phyloP scores from a whole-genome alignment of 2,329 filamentous ascomycete genomes.

The Ilyonectria destructans region DNA sequence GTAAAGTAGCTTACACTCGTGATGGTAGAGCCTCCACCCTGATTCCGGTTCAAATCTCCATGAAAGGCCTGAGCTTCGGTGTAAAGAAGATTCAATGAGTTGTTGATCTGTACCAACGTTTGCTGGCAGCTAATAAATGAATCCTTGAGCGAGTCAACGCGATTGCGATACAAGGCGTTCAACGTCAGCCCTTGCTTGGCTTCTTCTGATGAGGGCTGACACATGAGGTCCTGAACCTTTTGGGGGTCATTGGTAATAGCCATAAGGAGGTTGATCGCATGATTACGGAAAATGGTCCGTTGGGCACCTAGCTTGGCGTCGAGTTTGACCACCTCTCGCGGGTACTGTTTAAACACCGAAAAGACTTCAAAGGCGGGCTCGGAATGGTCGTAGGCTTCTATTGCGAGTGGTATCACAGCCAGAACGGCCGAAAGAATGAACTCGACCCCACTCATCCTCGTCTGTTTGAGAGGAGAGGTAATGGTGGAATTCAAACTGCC shows the following conservation, averaged over 20 bases:
- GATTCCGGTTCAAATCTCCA: not conserved
- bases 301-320: constrained; percentile 6
- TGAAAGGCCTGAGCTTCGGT: not conserved
- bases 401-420: constrained; percentile 3
- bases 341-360: constrained; percentile 1
- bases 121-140: not conserved
- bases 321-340: not conserved
- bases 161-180: not conserved
- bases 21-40: not conserved
- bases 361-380: constrained; percentile 1
- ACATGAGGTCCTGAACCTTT: not conserved
- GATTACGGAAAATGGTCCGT: constrained; percentile 9
- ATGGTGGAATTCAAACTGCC: not conserved
- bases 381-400: constrained; percentile 13
- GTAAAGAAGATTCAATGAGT: not conserved
- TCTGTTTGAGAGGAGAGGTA: too few species aligned
- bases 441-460: constrained; percentile 7
- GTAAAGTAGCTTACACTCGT: not conserved
- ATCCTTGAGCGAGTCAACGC: not conserved
- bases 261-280: constrained; percentile 3
- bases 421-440: constrained; percentile 11
- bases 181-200: not conserved
- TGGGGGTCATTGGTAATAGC: not conserved
- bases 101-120: not conserved
- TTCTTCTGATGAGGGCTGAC: not conserved